These are phyloP conservation scores for Sugiyamaella paludigena DNA, from an alignment of 1,139 yeast species.

Conservation along the genomic window DNA sequence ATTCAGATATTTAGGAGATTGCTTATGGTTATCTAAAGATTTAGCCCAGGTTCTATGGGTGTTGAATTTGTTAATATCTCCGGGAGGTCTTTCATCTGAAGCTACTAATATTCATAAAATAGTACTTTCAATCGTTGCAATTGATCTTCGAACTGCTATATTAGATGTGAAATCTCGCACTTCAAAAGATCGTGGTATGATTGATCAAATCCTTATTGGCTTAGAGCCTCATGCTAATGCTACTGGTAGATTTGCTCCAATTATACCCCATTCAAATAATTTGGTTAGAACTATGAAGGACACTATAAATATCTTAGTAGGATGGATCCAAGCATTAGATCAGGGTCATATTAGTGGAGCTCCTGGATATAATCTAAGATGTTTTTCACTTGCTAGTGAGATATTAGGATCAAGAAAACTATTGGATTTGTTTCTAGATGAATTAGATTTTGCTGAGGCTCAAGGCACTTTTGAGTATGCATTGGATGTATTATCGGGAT, in stretches of 20 bases:
- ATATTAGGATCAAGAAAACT: slow-evolving; percentile 57
- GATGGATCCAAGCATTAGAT: slow-evolving; percentile 30
- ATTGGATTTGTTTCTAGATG: slow-evolving; percentile 27
- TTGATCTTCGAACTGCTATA: slow-evolving; percentile 28
- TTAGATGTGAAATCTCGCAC: slow-evolving; percentile 19
- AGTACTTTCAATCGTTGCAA: slow-evolving; percentile 35
- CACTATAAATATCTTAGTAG: slow-evolving; percentile 25
- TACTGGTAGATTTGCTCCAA: slow-evolving; percentile 9
- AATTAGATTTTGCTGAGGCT: slow-evolving; percentile 28
- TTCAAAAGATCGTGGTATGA: slow-evolving; percentile 10
- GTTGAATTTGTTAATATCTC: slow-evolving; percentile 36
- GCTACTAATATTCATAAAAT: slow-evolving; percentile 40
- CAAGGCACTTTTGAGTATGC: slow-evolving; percentile 27
- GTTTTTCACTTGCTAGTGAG: slow-evolving; percentile 48
- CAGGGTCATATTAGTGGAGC: slow-evolving; percentile 28
- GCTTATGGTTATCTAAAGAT: slow-evolving; percentile 40
- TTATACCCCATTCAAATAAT: slow-evolving; percentile 3
- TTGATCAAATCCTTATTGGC: slow-evolving; percentile 15
- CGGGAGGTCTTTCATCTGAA: slow-evolving; percentile 37
- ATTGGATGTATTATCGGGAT: slow-evolving; percentile 26
- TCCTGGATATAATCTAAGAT: slow-evolving; percentile 46
- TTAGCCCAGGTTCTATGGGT: slow-evolving; percentile 35
- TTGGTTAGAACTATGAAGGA: slow-evolving; percentile 25
- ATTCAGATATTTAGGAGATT: slow-evolving; percentile 40
- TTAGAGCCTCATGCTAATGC: slow-evolving; percentile 12